Evolutionary conservation across 1,284 basidiomycete species (phyloP).

Genomic region (Microbotryomycetes sp.): DNA sequence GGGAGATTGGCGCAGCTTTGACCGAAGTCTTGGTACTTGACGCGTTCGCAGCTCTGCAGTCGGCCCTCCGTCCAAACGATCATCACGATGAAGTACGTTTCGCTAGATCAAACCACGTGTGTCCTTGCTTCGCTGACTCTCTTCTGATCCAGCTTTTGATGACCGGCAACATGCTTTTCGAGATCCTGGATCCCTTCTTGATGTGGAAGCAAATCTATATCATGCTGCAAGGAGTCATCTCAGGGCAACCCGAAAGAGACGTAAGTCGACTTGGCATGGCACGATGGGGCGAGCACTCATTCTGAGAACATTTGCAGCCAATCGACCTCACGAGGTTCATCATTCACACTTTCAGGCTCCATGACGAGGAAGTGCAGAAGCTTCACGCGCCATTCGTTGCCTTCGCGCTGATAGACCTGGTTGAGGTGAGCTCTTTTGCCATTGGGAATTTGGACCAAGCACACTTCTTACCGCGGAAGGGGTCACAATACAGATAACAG

Average conservation of each 20-base stretch:
- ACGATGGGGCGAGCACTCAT: too few relatives aligned
- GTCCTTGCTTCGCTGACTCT: background rate
- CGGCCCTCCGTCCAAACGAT: constrained; percentile 52
- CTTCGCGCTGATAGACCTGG: constrained; percentile 56
- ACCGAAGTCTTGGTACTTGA: constrained; percentile 75
- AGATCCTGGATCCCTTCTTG: constrained; percentile 81
- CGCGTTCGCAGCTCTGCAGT: constrained; percentile 63
- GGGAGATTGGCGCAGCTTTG: constrained; percentile 81
- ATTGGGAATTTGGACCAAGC: constrained; percentile 2
- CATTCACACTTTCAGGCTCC: constrained; percentile 45
- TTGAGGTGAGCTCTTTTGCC: constrained; percentile 50
- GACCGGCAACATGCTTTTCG: constrained; percentile 84
- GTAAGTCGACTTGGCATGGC: constrained; percentile 45
- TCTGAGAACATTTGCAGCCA: constrained; percentile 22
- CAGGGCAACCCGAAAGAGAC: constrained; percentile 44
- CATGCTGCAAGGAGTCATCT: constrained; percentile 44
- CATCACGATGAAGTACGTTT: constrained; percentile 58
- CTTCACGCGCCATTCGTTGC: constrained; percentile 75
- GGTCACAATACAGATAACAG: constrained; percentile 9
- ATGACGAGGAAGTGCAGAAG: constrained; percentile 49
- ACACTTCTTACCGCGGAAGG: constrained; percentile 2
- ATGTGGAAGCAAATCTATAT: constrained; percentile 73
- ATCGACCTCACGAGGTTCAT: constrained; percentile 45
- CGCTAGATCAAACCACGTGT: background rate
- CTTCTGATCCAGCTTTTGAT: constrained; percentile 66